Percentiles rank a stretch among this genome's conserved stretches.
Evolutionary conservation across 169 alveolate species (phyloP).

Genomic region (Plasmodium berghei): DNA sequence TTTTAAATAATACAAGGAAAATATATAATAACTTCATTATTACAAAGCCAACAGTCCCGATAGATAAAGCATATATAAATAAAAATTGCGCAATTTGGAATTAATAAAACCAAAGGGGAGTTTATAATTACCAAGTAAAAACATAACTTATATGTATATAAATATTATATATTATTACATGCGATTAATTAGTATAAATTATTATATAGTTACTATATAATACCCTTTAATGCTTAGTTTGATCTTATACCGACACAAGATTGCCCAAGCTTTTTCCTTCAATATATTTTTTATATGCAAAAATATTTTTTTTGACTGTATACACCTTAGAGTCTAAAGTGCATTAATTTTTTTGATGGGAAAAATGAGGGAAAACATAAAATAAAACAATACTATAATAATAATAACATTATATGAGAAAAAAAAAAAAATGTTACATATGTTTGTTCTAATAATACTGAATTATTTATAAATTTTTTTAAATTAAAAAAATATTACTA

Average conservation of each 20-base stretch:
- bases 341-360: background rate
- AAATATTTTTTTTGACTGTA: background rate
- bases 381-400: background rate
- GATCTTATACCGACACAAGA: background rate
- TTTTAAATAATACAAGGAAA: too few species aligned
- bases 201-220: too few species aligned
- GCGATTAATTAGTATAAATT: background rate
- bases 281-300: background rate
- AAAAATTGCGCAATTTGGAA: too few species aligned
- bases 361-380: background rate
- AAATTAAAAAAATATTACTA: background rate
- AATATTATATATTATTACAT: too few species aligned
- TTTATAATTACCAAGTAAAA: too few species aligned
- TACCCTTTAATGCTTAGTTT: too few species aligned
- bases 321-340: conserved; percentile 3
- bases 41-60: too few species aligned
- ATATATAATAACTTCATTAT: too few species aligned
- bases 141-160: too few species aligned
- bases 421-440: background rate
- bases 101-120: too few species aligned
- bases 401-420: too few species aligned
- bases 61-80: too few species aligned
- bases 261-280: background rate
- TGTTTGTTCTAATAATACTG: background rate
- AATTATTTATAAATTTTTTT: background rate